Evolutionary conservation across 495 filamentous ascomycete genomes (phyloP).

Genomic region (Pseudevernia furfuracea): DNA sequence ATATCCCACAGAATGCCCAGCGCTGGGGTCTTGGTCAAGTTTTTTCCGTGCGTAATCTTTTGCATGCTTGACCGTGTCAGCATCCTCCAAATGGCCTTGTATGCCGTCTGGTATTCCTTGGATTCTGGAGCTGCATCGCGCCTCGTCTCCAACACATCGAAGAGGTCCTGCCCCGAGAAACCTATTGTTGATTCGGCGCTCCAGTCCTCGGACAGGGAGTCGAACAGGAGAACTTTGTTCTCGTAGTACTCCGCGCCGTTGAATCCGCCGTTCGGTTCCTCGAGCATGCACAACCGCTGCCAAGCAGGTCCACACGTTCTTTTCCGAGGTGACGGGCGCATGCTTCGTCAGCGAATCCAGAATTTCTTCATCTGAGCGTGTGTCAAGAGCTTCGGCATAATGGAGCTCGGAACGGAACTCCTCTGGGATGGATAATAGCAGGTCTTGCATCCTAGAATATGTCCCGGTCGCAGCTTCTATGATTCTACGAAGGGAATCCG

Average conservation of each 20-base stretch:
- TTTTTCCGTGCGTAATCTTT: neutral
- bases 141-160: neutral
- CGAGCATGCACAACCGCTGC: neutral
- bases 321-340: neutral
- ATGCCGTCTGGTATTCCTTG: neutral
- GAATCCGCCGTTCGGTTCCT: neutral
- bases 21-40: neutral
- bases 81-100: neutral
- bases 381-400: neutral
- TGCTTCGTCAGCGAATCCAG: neutral
- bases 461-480: no score
- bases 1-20: neutral
- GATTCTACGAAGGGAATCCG: no score
- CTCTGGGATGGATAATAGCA: neutral
- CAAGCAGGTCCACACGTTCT: neutral
- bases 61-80: neutral
- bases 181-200: neutral
- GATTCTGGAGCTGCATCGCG: neutral
- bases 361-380: neutral
- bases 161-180: neutral
- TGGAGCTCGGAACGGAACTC: neutral
- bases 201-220: constrained; percentile 1
- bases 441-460: neutral
- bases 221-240: constrained; percentile 1
- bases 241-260: neutral